Conservation (phyloP, 2,329 filamentous ascomycete genomes). For the Cryoendolithus antarcticus region DNA sequence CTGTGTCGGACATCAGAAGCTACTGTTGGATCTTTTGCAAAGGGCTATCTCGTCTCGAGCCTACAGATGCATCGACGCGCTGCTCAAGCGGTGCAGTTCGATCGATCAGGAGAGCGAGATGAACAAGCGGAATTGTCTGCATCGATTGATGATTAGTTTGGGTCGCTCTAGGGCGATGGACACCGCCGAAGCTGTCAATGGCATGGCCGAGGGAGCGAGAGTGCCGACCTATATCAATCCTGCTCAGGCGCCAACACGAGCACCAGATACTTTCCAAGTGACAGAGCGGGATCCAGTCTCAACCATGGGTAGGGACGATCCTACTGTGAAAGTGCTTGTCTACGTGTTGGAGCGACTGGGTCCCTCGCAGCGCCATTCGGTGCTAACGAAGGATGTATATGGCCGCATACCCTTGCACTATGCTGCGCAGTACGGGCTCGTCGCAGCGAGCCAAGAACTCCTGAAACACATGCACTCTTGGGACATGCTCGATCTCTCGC, state of each 20-base stretch:
- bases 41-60: conserved; percentile 60
- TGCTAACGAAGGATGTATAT: conserved; percentile 61
- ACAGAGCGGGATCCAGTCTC: conserved; percentile 50
- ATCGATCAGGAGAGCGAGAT: conserved; percentile 85
- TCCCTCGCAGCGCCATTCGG: conserved; percentile 52
- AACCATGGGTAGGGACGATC: conserved; percentile 56
- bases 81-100: conserved; percentile 56
- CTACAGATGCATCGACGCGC: conserved; percentile 54
- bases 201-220: conserved; percentile 32
- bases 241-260: conserved; percentile 53
- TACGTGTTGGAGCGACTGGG: conserved; percentile 56
- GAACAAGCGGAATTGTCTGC: conserved; percentile 85
- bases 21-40: conserved; percentile 73
- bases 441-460: conserved; percentile 76
- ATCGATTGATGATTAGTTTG: conserved; percentile 84
- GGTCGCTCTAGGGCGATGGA: conserved; percentile 57
- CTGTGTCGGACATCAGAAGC: conserved; percentile 30
- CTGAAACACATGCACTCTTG: conserved; percentile 83
- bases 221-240: conserved; percentile 67
- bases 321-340: conserved; percentile 56
- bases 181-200: conserved; percentile 9
- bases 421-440: conserved; percentile 86
- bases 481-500: conserved; percentile 70
- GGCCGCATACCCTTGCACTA: conserved; percentile 84
- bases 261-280: conserved; percentile 49